phyloP scores from a whole-genome alignment of 805 yeast genomes.

The Saccharomyces jurei region DNA sequence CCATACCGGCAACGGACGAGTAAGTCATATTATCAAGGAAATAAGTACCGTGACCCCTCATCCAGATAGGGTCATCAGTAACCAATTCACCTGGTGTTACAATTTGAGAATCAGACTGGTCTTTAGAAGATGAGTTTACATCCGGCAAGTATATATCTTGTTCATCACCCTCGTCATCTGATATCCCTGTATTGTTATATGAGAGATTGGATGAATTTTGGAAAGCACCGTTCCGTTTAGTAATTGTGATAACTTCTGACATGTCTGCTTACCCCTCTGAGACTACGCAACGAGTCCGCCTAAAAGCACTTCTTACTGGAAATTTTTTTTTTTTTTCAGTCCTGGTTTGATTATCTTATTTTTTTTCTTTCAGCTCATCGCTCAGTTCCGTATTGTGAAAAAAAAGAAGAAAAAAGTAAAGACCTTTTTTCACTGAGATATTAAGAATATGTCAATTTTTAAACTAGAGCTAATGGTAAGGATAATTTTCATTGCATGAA shows the following conservation, averaged over 20 bases:
- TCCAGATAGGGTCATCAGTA: conserved; percentile 95
- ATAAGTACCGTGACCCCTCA: conserved; percentile 98
- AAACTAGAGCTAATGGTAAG: background rate
- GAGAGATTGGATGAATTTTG: conserved; percentile 11
- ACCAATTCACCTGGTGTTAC: conserved; percentile 95
- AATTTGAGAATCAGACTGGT: conserved; percentile 32
- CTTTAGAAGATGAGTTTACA: conserved; percentile 27
- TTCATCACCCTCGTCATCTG: conserved; percentile 17
- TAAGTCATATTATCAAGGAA: conserved; percentile 65
- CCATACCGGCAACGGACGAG: conserved; percentile 88
- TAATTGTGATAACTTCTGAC: conserved; percentile 26
- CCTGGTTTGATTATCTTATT: background rate
- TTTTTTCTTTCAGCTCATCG: background rate
- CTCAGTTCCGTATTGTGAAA: background rate
- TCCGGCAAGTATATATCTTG: conserved; percentile 39
- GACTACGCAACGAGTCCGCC: background rate
- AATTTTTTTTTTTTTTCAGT: background rate
- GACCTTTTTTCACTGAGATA: background rate
- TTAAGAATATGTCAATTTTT: background rate
- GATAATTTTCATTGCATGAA: background rate
- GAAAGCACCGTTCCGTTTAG: conserved; percentile 22
- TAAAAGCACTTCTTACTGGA: background rate
- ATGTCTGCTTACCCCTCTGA: conserved; percentile 2
- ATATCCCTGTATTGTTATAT: conserved; percentile 4
- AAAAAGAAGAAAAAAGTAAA: background rate